Evolutionary conservation across 306 rosid genomes (phyloP).

Genomic region (Vicia villosa): DNA sequence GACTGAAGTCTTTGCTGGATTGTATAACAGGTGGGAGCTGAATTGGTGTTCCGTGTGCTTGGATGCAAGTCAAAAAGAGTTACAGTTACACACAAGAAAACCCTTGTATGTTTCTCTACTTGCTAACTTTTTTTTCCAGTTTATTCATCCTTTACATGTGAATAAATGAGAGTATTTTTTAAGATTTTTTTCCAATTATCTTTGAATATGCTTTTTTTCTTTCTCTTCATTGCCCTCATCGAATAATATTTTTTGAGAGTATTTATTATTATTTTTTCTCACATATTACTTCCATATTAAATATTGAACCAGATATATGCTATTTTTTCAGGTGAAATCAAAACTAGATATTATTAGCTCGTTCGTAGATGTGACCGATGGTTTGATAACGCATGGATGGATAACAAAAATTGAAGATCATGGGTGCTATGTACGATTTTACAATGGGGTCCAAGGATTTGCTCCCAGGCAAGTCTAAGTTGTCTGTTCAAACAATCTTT

Average conservation of each 20-base stretch:
- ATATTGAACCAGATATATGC: slow-evolving; percentile 37
- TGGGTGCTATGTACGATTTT: slow-evolving; percentile 91
- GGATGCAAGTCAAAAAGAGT: slow-evolving; percentile 95
- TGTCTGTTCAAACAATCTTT: slow-evolving; percentile 26
- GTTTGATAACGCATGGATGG: slow-evolving; percentile 96
- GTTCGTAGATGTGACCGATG: slow-evolving; percentile 72
- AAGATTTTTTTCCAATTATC: background rate
- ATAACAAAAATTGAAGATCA: slow-evolving; percentile 83
- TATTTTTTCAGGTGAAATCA: slow-evolving; percentile 72
- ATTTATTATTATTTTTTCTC: background rate
- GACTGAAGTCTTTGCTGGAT: slow-evolving; percentile 38
- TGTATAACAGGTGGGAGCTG: slow-evolving; percentile 82
- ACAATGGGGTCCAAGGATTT: slow-evolving; percentile 94
- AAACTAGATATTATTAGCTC: slow-evolving; percentile 81
- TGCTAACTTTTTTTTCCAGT: background rate
- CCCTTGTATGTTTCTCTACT: slow-evolving; percentile 65
- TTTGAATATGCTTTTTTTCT: background rate
- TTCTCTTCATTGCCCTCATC: background rate
- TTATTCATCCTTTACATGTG: slow-evolving; percentile 10
- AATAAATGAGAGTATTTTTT: background rate
- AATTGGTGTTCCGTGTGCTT: slow-evolving; percentile 82
- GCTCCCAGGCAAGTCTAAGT: slow-evolving; percentile 72
- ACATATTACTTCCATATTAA: slow-evolving; percentile 7
- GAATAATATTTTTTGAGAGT: background rate
- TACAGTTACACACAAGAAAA: slow-evolving; percentile 94